Base-by-base conservation (phyloP, 352 stramenopile genomes). In the Pythium plurisporium region DNA sequence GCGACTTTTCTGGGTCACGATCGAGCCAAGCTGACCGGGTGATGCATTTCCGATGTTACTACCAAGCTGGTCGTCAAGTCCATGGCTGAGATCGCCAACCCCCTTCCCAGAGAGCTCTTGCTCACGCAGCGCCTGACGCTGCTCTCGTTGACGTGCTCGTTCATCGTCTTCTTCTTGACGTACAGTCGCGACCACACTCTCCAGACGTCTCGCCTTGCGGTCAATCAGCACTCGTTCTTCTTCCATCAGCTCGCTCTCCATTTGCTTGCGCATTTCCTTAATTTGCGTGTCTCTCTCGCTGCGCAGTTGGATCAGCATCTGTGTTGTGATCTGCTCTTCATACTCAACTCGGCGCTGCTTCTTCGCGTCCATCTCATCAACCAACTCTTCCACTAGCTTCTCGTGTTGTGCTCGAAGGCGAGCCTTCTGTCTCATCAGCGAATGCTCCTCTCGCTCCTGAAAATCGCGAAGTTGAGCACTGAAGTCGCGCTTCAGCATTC, bases 371-470 rank as follows among this genome's bases (percentile, higher is more conserved):
- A 90, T 65, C 20, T 87, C 76, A 12, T 69, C 73, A 9, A 80
- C 56, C 1, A 89, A 55, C 6, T 92, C 79, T 5, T 88, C 82
- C 9, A 92, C 8, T 34, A 83, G 74, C 19, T 71, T 72, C 31
- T 90, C 82, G 45, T 82, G 80, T 42, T 87, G 75, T 19, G 75
- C 71, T 5, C 78, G 79, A 19, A 86, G 27, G 1, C 82, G 73
- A 44, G 82, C 79, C 59, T 90, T 92, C 25, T 86, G 73, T 0
- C 82, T 64, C 27, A 78, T 67, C n/a, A 92, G 38, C 3, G 73
- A 67, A 23, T 82, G 67, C 33, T 92, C 82, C 53, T 92, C 82
- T 31, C 82, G 60, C 45, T 90, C 79, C 20, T 85, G 69, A 20
- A 90, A 92, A 25, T 82, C 74, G 8, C 78, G 72, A 17, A 92